These are phyloP conservation scores for Arthromyces matolae DNA, from an alignment of 768 basidiomycete genomes.

Conservation along the genomic window DNA sequence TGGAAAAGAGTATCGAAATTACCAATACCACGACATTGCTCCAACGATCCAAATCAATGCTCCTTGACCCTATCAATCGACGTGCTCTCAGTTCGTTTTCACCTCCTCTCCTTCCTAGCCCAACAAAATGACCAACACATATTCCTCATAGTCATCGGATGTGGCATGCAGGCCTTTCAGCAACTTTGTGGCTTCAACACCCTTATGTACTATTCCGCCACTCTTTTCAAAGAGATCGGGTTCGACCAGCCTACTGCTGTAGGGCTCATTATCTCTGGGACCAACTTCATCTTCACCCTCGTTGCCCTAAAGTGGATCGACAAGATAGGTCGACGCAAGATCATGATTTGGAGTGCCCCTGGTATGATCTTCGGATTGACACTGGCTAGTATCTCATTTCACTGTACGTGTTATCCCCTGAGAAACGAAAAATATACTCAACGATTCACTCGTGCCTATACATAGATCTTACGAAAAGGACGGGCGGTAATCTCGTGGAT, in stretches of 20 bases:
- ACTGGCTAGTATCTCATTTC: slow-evolving; percentile 18
- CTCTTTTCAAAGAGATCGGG: slow-evolving; percentile 75
- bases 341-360: slow-evolving; percentile 20
- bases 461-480: slow-evolving; percentile 26
- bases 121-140: not conserved
- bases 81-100: slow-evolving; percentile 60
- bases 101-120: not conserved
- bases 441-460: no score
- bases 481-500: no score
- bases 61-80: slow-evolving; percentile 55
- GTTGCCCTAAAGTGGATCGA: slow-evolving; percentile 14
- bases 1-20: slow-evolving; percentile 59
- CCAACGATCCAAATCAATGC: slow-evolving; percentile 51
- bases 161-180: slow-evolving; percentile 81
- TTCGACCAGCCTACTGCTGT: slow-evolving; percentile 82
- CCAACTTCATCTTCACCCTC: slow-evolving; percentile 22
- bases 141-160: slow-evolving; percentile 54
- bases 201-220: slow-evolving; percentile 71
- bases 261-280: slow-evolving; percentile 73
- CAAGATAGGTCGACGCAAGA: slow-evolving; percentile 17
- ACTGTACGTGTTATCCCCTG: slow-evolving; percentile 8
- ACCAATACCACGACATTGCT: slow-evolving; percentile 57
- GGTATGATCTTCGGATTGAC: slow-evolving; percentile 20
- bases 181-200: slow-evolving; percentile 86
- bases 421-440: slow-evolving; percentile 26